phyloP scores from a whole-genome alignment of 164 flowering plant genomes.

The Aristolochia fimbriata region DNA sequence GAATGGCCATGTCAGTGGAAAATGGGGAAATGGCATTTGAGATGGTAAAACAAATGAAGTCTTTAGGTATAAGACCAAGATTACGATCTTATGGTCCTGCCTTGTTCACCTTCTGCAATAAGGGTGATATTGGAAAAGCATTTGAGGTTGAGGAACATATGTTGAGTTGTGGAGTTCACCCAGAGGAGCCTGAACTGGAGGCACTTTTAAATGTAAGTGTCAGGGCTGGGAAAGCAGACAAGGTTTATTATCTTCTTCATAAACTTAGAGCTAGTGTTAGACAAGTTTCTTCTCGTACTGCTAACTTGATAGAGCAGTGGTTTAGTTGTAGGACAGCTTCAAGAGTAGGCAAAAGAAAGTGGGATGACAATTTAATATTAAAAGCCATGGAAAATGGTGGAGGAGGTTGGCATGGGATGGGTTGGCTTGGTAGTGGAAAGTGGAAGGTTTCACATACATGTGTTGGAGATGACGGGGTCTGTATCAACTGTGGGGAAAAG shows the following conservation, averaged over 20 bases:
- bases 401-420: conserved; percentile 93
- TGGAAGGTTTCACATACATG: conserved; percentile 42
- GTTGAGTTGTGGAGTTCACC: conserved; percentile 59
- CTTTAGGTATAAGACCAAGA: conserved; percentile 55
- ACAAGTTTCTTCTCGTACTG: conserved; percentile 53
- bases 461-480: conserved; percentile 56
- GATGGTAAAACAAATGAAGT: conserved; percentile 63
- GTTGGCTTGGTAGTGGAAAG: conserved; percentile 84
- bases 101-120: conserved; percentile 47
- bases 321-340: conserved; percentile 51
- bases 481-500: conserved; percentile 62
- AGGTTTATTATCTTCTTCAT: conserved; percentile 71
- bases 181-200: conserved; percentile 78
- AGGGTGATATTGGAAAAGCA: conserved; percentile 56
- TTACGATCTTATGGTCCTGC: conserved; percentile 84
- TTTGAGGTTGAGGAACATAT: conserved; percentile 67
- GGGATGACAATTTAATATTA: conserved; percentile 33
- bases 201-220: conserved; percentile 55
- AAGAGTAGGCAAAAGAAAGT: conserved; percentile 56
- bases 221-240: conserved; percentile 45
- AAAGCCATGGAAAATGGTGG: conserved; percentile 59
- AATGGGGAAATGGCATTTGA: conserved; percentile 81
- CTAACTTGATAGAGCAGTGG: conserved; percentile 60
- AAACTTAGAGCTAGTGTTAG: conserved; percentile 61
- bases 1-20: conserved; percentile 80